phyloP scores from a whole-genome alignment of 176 grass and related monocot genomes.

The Elaeis guineensis region DNA sequence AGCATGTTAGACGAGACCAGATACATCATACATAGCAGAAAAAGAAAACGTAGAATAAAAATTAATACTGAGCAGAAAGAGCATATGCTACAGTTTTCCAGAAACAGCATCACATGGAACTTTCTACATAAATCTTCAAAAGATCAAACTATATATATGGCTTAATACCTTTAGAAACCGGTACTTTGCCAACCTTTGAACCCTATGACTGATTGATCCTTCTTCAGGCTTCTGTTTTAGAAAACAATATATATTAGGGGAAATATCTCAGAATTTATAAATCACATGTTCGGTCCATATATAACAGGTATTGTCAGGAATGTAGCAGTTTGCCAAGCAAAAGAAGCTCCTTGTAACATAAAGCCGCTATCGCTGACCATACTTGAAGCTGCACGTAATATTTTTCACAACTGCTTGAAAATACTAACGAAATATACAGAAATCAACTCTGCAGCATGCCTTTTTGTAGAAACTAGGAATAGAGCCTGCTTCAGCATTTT shows the following conservation, averaged over 20 bases:
- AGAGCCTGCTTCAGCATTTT: slow-evolving; percentile 86
- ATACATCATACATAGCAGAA: too few relatives aligned
- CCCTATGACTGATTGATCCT: slow-evolving; percentile 92
- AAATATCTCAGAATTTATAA: too few relatives aligned
- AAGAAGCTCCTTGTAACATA: neutral
- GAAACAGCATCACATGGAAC: neutral
- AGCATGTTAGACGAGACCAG: too few relatives aligned
- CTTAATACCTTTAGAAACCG: slow-evolving; percentile 81
- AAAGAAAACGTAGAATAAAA: neutral
- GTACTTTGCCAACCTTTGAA: slow-evolving; percentile 96
- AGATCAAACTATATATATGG: neutral
- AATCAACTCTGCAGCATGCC: slow-evolving; percentile 24
- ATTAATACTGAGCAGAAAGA: slow-evolving; percentile 1
- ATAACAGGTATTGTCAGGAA: too few relatives aligned
- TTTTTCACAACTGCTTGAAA: neutral
- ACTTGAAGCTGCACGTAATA: too few relatives aligned
- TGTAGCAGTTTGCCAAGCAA: neutral
- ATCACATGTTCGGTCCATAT: too few relatives aligned
- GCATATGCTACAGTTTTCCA: too few relatives aligned
- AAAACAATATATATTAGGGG: neutral
- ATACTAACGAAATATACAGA: neutral
- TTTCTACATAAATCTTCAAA: neutral
- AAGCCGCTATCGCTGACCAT: too few relatives aligned
- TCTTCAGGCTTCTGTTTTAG: slow-evolving; percentile 80
- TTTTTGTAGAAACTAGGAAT: slow-evolving; percentile 99